Evolutionary conservation across 1,284 basidiomycete species (phyloP), one percentile per base, ranked within the genome.

Genomic region (Ganoderma resinaceum): DNA sequence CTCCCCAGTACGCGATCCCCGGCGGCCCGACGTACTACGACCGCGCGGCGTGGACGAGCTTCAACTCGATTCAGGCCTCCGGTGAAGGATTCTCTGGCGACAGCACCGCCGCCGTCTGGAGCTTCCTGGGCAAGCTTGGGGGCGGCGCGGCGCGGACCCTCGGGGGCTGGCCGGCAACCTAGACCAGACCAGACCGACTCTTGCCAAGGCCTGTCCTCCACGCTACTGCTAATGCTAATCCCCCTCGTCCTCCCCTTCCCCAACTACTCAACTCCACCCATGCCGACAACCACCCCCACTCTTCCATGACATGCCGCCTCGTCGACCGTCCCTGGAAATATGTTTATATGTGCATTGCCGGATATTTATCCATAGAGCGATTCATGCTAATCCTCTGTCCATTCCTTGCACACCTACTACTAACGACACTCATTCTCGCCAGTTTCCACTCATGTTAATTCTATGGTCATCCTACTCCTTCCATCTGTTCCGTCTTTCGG

Each of bases 1-100:
- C 84, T n/a, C 86, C 86, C 8, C 86, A 87, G 67, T 87, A 89
- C 66, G 79, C 81, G 43, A 81, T 89, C 2, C 89, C 90, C 0
- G 91, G 91, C n/a, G 88, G 87, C 0, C 83, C 89, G 52, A 91
- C 89, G 18, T 89, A 89, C 72, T 90, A 92, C 74, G 92, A 94
- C 75, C 88, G 92, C n/a, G 84, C 86, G 11, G 90, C 91, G 33
- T 94, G 93, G 92, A 83, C 84, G 64, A 89, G 88, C 76, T 93
- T 92, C 81, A 94, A 94, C 75, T 81, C 85, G 11, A 85, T 94
- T 79, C 86, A 87, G 66, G 87, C 85, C 9, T 83, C 83, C 1
- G 91, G 90, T 0, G 92, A 93, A 76, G 91, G 91, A 37, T 89
- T 91, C 73, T 78, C 83, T 3, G 77, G 74, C 12, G 83, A 83